Evolutionary conservation across 768 basidiomycete species (phyloP).

Genomic region (Obba rivulosa): DNA sequence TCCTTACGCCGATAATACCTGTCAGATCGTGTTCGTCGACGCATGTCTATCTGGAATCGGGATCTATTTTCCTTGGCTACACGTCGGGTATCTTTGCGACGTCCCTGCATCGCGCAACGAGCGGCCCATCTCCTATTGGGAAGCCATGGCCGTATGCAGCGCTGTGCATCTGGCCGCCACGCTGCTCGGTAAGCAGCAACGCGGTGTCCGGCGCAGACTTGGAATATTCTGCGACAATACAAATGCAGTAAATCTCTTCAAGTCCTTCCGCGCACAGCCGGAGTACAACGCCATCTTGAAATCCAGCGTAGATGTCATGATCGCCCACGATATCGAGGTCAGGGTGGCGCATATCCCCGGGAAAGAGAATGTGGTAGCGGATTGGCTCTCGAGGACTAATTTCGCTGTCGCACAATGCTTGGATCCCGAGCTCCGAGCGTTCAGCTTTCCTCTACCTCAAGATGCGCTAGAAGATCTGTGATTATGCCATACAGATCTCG

Average conservation of each 20-base stretch:
- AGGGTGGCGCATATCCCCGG: conserved; percentile 23
- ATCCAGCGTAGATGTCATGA: conserved; percentile 8
- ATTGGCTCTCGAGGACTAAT: conserved; percentile 14
- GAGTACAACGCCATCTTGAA: conserved; percentile 16
- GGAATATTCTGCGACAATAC: conserved; percentile 20
- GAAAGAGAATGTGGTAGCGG: conserved; percentile 17
- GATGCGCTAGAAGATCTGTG: conserved; percentile 18
- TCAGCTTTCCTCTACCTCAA: conserved; percentile 14
- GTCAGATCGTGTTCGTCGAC: conserved; percentile 14
- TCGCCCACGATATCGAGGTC: conserved; percentile 9
- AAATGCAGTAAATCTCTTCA: conserved; percentile 22
- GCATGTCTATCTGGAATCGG: conserved; percentile 17
- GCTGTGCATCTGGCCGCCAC: neutral
- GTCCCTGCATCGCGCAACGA: neutral
- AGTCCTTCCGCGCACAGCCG: conserved; percentile 9
- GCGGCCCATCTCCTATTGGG: conserved; percentile 2
- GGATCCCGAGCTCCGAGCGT: neutral
- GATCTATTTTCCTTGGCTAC: conserved; percentile 12
- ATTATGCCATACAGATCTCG: too few species aligned
- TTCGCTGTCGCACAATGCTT: neutral
- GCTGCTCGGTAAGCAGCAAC: too few species aligned
- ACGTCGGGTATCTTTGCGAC: conserved; percentile 1
- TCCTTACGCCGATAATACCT: conserved; percentile 4
- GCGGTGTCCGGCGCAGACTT: conserved; percentile 1
- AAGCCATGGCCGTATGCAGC: conserved; percentile 2